Evolutionary conservation across 1,139 yeast species (phyloP), one percentile per base, ranked within the genome.

Genomic region (Wickerhamomyces sp.): DNA sequence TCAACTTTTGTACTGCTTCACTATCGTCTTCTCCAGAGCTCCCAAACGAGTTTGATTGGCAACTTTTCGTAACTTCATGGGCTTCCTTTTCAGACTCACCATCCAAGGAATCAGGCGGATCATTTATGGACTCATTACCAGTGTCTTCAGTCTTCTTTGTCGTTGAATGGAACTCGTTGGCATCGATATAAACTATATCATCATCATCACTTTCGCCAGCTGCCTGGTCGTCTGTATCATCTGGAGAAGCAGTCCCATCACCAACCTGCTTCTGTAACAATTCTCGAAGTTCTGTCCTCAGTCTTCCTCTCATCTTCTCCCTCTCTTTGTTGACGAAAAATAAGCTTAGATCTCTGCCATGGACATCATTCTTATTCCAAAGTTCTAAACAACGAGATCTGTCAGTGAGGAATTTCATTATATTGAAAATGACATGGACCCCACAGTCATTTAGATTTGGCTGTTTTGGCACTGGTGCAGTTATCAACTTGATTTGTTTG

Each of bases 361-460:
- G 36, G 45, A 31, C 36, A 2, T 46, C 59, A 45, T 55, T 61
- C 47, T 52, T 54, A 41, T 37, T 64, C 88, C 90, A 82, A 11
- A 78, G 56, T 34, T 64, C 61, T 36, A 81, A 71, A 48, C 87
- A 79, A 37, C 61, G 68, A 0, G 61, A 60, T 0, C 83, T 79
- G 41, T 75, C 65, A 34, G 69, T 66, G 42, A 88, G 68, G 69
- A 91, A 85, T 55, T 76, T 78, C 50, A 78, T 75, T 26, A 87
- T 77, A 58, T 88, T 93, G 57, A 84, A 84, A 27, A 94, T 83
- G 6, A 93, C 86, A 66, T 88, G 97, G 26, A 94, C 80, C 1
- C 99, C 99, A 67, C 99, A 94, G 62, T 94, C 99, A 59, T 91
- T 88, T 65, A 83, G 82, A 61, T 94, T 94, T 42, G 81, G 81